A percentile compares a stretch with the other conserved stretches of the same genome.
These are phyloP conservation scores for Massarina eburnea DNA, from an alignment of 2,329 filamentous ascomycete species.

Conservation along the genomic window DNA sequence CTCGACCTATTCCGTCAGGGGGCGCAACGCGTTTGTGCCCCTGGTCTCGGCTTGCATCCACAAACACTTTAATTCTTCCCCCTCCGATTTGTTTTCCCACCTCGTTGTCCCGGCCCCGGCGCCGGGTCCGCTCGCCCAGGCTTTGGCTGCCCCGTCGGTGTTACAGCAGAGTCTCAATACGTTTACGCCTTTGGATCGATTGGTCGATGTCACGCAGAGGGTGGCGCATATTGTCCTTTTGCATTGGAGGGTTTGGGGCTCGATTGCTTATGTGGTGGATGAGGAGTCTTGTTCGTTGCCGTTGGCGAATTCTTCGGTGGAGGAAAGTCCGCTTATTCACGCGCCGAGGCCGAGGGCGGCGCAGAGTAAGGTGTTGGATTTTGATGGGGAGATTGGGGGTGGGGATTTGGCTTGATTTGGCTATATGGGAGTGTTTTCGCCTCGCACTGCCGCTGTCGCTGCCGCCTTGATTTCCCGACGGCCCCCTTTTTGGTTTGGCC, in stretches of 20 bases:
- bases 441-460: too few relatives aligned
- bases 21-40: constrained; percentile 27
- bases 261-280: constrained; percentile 71
- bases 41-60: constrained; percentile 29
- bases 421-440: too few relatives aligned
- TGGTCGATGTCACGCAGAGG: constrained; percentile 72
- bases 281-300: too few relatives aligned
- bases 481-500: too few relatives aligned
- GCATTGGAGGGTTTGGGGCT: constrained; percentile 88
- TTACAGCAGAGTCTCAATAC: constrained; percentile 28
- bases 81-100: constrained; percentile 48
- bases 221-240: constrained; percentile 81
- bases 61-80: constrained; percentile 39
- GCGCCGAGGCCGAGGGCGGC: too few relatives aligned
- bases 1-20: constrained; percentile 33
- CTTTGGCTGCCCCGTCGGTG: constrained; percentile 10
- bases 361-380: too few relatives aligned
- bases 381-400: too few relatives aligned
- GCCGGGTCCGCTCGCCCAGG: constrained; percentile 13
- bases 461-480: too few relatives aligned
- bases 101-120: constrained; percentile 30
- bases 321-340: too few relatives aligned
- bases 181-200: constrained; percentile 28
- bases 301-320: too few relatives aligned
- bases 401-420: too few relatives aligned